Evolutionary conservation across 1,284 basidiomycete species (phyloP).

Genomic region (Naganishia albida): DNA sequence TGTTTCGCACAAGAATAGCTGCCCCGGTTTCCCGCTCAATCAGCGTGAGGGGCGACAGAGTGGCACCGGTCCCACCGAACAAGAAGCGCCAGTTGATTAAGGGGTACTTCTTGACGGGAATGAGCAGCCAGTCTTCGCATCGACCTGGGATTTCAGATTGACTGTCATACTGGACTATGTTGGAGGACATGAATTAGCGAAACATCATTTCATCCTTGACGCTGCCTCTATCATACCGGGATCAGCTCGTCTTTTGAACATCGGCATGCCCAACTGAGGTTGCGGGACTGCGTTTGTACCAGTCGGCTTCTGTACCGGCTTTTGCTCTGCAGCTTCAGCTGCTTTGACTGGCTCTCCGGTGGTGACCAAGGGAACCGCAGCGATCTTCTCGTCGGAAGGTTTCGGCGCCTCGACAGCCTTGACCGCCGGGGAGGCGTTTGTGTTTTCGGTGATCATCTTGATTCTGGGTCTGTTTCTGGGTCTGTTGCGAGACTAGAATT

Average conservation of each 20-base stretch:
- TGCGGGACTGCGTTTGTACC: slow-evolving; percentile 12
- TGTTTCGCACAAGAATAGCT: slow-evolving; percentile 31
- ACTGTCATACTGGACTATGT: slow-evolving; percentile 23
- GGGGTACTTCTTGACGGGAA: slow-evolving; percentile 31
- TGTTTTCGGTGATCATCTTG: no score
- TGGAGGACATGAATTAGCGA: not conserved
- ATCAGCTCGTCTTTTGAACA: not conserved
- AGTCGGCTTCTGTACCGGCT: not conserved
- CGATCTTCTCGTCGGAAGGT: no score
- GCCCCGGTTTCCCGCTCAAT: slow-evolving; percentile 33
- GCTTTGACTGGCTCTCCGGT: not conserved
- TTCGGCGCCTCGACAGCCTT: no score
- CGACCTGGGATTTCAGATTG: slow-evolving; percentile 25
- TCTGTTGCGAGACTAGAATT: no score
- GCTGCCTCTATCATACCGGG: not conserved
- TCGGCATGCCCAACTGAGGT: slow-evolving; percentile 5
- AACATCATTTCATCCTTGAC: not conserved
- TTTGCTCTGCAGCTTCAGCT: not conserved
- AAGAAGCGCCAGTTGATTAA: slow-evolving; percentile 34
- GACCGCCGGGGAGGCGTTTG: no score
- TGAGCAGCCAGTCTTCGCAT: slow-evolving; percentile 31
- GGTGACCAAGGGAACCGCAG: no score
- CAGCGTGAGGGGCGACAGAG: slow-evolving; percentile 29
- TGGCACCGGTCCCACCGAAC: slow-evolving; percentile 17
- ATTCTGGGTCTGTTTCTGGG: no score